Evolutionary conservation across 2,329 filamentous ascomycete species (phyloP), one percentile per base, ranked within the genome.

Genomic region (Pseudocercospora ulei): DNA sequence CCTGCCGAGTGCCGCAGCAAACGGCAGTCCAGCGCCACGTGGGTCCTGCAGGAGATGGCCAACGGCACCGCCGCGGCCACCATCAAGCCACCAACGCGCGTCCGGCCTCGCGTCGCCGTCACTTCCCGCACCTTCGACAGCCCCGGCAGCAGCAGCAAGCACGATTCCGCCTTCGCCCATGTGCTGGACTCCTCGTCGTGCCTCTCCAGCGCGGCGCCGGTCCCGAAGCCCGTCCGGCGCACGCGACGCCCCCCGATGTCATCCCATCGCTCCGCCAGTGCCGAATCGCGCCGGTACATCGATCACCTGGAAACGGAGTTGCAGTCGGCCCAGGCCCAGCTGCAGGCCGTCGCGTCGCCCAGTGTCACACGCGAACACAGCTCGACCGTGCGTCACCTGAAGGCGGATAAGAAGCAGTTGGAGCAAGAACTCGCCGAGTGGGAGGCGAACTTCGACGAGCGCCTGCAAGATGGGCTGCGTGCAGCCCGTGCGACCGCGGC

Each of bases 301-400:
- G 65, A 69, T 34, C 65, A 69, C 50, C 62, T 71, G 7, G 68
- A 71, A 40, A 55, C 58, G 12, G 63, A 69, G 46, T 52, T 71
- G 14, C 60, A 61, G 11, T 55, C 62, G 9, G 57, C 61, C 7
- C 62, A 68, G 27, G 54, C 55, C 5, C 61, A 61, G 38, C 47
- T 64, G 22, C 59, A 62, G 13, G 56, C 61, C 9, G 52, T 61
- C 31, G 62, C 58, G 20, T 65, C 65, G n/a, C 62, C 66, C 2
- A 57, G 53, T 29, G 48, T 57, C 3, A 54, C 54, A 4, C 58
- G 62, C 34, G 52, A 57, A 28, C 58, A 62, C 28, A 56, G 53
- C 13, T 50, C 59, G 12, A 63, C 57, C 46, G 49, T 66, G 39
- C 58, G 63, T 29, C 47, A 50, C 2, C 47, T 65, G 22, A 56